Base-by-base conservation (phyloP, 306 rosid species). In the Cajanus cajan region DNA sequence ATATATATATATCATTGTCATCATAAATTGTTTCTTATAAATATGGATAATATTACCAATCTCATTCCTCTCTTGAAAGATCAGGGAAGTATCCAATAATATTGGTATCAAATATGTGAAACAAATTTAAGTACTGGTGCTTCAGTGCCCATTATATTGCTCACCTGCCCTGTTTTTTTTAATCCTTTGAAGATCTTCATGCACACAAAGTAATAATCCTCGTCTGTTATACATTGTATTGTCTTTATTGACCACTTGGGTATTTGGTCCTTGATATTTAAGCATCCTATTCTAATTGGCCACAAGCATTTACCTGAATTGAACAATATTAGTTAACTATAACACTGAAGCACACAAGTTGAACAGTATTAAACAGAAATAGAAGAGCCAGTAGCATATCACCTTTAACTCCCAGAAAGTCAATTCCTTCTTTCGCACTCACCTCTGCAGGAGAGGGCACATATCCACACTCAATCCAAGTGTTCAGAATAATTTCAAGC, bases 401-500 rank as follows among this genome's bases (percentile, higher is more conserved):
- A 94, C 98, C 96, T 89, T 83, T 83, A 75, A 74, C 77, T 86
- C 89, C 79, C 13, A 87, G 83, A 76, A 92, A 85, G 84, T 80
- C 82, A 18, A 94, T 78, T 72, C 96, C 97, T 88, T 94, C 98
- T 71, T 71, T 85, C 74, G 87, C 86, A 82, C 97, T 92, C 75
- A 89, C 94, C 82, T 92, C 96, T 80, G 94, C 93, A 57, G 98
- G 97, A 13, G 93, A 71, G 62, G 94, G 94, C 83, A 92, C 91
- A 14, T 83, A 80, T 71, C 97, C 91, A 13, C 36, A 74, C 85
- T 89, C 94, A 57, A 94, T 84, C 97, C 98, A 94, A 65, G 86
- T 88, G 83, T 77, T 88, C 80, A 92, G 80, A 81, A 92, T 82
- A 74, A 92, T 88, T 89, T 92, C 96, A 81, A 94, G 93, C 87